Conservation (phyloP, 2,329 filamentous ascomycete species). For the Apiospora marii region DNA sequence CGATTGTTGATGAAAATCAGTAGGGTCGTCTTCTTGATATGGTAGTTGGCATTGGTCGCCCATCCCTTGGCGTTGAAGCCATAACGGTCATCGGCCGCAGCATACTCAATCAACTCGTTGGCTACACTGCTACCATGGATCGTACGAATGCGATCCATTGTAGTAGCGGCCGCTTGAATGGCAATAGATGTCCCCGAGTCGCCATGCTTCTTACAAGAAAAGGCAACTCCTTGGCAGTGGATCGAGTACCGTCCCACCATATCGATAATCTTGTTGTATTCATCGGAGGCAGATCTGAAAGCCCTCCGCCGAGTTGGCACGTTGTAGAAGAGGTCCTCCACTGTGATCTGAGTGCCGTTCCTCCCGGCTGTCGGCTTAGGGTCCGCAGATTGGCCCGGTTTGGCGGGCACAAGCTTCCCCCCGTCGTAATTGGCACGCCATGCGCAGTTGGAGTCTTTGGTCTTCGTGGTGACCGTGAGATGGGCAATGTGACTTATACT, state of each 20-base stretch:
- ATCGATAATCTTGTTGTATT: slow-evolving; percentile 97
- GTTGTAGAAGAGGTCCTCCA: slow-evolving; percentile 98
- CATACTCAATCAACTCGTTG: slow-evolving; percentile 84
- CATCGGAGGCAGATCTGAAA: slow-evolving; percentile 90
- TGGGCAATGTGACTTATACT: slow-evolving; percentile 99
- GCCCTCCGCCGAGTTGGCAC: slow-evolving; percentile 86
- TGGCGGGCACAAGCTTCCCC: slow-evolving; percentile 81
- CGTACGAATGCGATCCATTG: slow-evolving; percentile 85
- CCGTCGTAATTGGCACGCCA: slow-evolving; percentile 90
- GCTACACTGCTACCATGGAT: slow-evolving; percentile 86
- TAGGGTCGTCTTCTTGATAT: slow-evolving; percentile 86
- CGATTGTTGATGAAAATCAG: slow-evolving; percentile 97
- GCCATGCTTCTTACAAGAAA: slow-evolving; percentile 96
- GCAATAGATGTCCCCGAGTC: slow-evolving; percentile 85
- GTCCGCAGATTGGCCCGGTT: slow-evolving; percentile 85
- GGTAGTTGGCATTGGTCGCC: slow-evolving; percentile 93
- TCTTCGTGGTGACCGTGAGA: slow-evolving; percentile 93
- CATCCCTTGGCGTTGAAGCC: slow-evolving; percentile 84
- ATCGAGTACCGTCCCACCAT: slow-evolving; percentile 93
- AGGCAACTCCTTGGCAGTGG: slow-evolving; percentile 89
- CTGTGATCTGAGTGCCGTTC: slow-evolving; percentile 91
- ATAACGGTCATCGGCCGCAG: slow-evolving; percentile 76
- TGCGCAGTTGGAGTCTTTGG: slow-evolving; percentile 84
- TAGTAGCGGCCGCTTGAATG: slow-evolving; percentile 75
- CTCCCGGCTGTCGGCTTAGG: slow-evolving; percentile 89